phyloP scores from a whole-genome alignment of 2,329 filamentous ascomycete genomes.

The Hysterium pulicare region DNA sequence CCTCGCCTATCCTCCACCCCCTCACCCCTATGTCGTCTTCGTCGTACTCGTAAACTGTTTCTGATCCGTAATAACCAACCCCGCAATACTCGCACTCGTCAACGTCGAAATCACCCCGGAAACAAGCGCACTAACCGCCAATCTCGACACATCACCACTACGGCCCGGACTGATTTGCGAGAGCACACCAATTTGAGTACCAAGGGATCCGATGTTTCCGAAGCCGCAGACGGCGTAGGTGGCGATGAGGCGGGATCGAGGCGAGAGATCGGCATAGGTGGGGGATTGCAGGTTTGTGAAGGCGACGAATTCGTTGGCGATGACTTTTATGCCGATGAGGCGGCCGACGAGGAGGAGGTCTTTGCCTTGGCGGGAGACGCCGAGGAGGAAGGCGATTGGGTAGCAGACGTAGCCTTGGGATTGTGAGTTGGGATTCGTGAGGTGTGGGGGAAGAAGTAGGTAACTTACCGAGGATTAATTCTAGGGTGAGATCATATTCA shows the following conservation, averaged over 20 bases:
- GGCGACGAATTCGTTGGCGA: conserved; percentile 81
- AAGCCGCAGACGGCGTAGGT: conserved; percentile 76
- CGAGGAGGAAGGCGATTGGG: conserved; percentile 74
- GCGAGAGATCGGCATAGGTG: conserved; percentile 57
- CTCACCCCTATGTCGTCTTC: too few relatives aligned
- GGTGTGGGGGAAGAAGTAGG: conserved; percentile 58
- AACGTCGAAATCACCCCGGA: conserved; percentile 77
- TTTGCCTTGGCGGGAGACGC: conserved; percentile 60
- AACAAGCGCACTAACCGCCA: conserved; percentile 73
- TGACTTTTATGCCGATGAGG: conserved; percentile 80
- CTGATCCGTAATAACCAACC: conserved; percentile 65
- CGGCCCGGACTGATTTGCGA: conserved; percentile 74
- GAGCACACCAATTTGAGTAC: conserved; percentile 86
- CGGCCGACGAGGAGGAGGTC: conserved; percentile 68
- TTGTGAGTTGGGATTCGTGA: background rate
- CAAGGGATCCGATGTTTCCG: conserved; percentile 82
- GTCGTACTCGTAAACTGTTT: background rate
- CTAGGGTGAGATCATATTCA: conserved; percentile 66
- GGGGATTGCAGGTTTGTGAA: conserved; percentile 57
- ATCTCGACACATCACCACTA: conserved; percentile 68
- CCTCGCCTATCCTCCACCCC: too few relatives aligned
- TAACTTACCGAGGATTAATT: conserved; percentile 72
- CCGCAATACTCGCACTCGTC: conserved; percentile 73
- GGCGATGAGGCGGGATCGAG: conserved; percentile 74
- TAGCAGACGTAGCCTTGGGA: conserved; percentile 59